Base-by-base conservation (phyloP, 2,329 filamentous ascomycete genomes). In the Emmonsiellopsis sp. region DNA sequence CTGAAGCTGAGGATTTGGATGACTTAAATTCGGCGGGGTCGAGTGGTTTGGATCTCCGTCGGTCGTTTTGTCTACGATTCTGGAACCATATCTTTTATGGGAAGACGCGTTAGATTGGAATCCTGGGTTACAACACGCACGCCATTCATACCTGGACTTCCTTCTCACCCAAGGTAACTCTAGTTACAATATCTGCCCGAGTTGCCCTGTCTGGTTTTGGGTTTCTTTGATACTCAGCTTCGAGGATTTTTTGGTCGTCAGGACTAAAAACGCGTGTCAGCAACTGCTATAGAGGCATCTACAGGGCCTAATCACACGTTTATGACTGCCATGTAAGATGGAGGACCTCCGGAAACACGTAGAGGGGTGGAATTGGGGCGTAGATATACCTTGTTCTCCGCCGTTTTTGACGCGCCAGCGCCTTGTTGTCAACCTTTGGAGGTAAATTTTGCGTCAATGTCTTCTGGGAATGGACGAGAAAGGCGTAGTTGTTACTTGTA, bases 121-220 rank as follows among this genome's bases (percentile, higher is more conserved):
- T 56, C 55, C 45, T 53, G 49, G 49, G 53, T 13, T 48, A 42
- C 32, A 32, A 32, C 6, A 42, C n/a, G 8, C 13, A 34, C 11
- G 39, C 11, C 3, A 49, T 10, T 39, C 85, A 70, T 74, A 95
- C 92, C 83, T 96, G 92, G 39, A 96, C 89, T 75, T 96, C 91
- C 71, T 95, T 96, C 74, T 96, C 91, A 60, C 88, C 92, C 58
- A 97, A 78, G 27, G 88, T 86, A 56, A 96, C 90, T 70, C 84
- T 87, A 71, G 82, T 81, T 56, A 94, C 88, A 58, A 97, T 90
- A 55, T 85, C 84, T 46, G 88, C 79, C 73, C 92, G 88, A 69
- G 88, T 86, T 53, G 84, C 80, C 73, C 95, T 96, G 74, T 95
- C 91, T 36, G 92, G 92, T 70, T 95, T 96, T 6, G 88, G 82